Conservation (phyloP, 768 basidiomycete genomes). For the Boletellus emodensis region DNA sequence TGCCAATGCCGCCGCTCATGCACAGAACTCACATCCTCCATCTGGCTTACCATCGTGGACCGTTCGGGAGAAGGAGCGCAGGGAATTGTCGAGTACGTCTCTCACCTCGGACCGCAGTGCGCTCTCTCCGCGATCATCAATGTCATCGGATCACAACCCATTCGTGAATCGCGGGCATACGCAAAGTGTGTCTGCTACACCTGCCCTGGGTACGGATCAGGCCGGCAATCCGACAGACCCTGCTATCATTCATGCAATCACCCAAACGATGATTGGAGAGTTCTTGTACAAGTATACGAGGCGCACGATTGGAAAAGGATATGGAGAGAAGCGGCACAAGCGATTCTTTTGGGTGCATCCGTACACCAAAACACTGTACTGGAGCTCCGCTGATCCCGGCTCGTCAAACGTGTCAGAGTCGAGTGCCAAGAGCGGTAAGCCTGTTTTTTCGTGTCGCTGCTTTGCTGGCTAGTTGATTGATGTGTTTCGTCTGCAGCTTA, state of each 20-base stretch:
- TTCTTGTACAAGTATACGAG: conserved; percentile 98
- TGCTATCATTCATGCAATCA: conserved; percentile 89
- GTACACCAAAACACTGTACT: conserved; percentile 96
- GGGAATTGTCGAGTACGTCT: conserved; percentile 64
- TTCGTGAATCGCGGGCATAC: conserved; percentile 40
- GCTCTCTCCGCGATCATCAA: conserved; percentile 73
- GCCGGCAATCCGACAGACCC: conserved; percentile 71
- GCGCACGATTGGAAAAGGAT: conserved; percentile 81
- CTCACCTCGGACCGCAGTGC: conserved; percentile 66
- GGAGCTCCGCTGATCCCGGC: conserved; percentile 94
- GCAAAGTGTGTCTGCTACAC: conserved; percentile 39
- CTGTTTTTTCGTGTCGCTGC: conserved; percentile 1
- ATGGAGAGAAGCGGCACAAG: conserved; percentile 85
- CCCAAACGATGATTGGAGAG: conserved; percentile 99
- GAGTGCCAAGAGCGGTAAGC: conserved; percentile 94
- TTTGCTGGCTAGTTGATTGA: conserved; percentile 6
- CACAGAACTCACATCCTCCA: conserved; percentile 41
- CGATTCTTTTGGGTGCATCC: conserved; percentile 99
- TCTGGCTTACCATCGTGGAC: conserved; percentile 46
- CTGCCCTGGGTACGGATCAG: conserved; percentile 35
- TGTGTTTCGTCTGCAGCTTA: conserved; percentile 54
- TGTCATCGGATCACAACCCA: conserved; percentile 71
- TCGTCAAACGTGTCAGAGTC: conserved; percentile 85
- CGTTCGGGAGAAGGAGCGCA: conserved; percentile 49
- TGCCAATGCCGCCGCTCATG: conserved; percentile 54